Evolutionary conservation across 1,284 basidiomycete species (phyloP).

Genomic region (Vanrija sp.): DNA sequence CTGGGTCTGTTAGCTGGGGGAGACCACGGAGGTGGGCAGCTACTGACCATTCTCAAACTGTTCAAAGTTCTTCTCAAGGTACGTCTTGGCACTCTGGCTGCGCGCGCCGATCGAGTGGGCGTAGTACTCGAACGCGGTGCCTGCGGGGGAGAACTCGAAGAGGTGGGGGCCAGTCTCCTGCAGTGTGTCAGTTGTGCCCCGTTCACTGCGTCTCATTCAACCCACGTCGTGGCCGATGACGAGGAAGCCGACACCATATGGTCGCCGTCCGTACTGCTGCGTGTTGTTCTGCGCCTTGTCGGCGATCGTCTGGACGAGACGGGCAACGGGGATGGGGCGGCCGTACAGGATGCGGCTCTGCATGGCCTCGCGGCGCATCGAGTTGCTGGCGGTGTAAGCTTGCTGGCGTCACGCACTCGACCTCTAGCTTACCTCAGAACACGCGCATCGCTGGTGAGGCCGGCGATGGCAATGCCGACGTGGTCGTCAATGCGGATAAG

Average conservation of each 20-base stretch:
- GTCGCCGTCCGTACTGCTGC: conserved; percentile 94
- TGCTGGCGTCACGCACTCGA: not conserved
- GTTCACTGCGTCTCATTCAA: not conserved
- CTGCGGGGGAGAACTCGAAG: conserved; percentile 96
- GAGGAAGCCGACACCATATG: conserved; percentile 98
- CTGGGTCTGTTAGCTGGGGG: conserved; percentile 50
- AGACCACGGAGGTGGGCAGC: not conserved
- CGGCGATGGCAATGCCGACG: conserved; percentile 97
- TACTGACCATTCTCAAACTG: conserved; percentile 75
- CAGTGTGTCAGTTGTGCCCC: not conserved
- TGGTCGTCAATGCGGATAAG: conserved; percentile 99
- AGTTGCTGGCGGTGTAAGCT: conserved; percentile 63
- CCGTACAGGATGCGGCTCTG: conserved; percentile 91
- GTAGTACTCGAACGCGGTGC: conserved; percentile 96
- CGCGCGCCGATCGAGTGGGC: conserved; percentile 98
- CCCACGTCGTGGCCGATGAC: conserved; percentile 84
- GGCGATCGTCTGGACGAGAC: conserved; percentile 88
- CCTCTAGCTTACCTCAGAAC: conserved; percentile 70
- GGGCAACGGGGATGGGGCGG: conserved; percentile 87
- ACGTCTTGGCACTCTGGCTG: conserved; percentile 97
- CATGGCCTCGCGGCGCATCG: conserved; percentile 99
- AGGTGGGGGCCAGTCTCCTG: conserved; percentile 88
- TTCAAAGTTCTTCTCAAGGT: conserved; percentile 90
- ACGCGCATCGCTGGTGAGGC: conserved; percentile 94
- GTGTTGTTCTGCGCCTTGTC: conserved; percentile 99